Percentiles rank a stretch among this genome's conserved stretches.
Conservation (phyloP, 2,329 filamentous ascomycete species). For the Sporothrix mexicana region DNA sequence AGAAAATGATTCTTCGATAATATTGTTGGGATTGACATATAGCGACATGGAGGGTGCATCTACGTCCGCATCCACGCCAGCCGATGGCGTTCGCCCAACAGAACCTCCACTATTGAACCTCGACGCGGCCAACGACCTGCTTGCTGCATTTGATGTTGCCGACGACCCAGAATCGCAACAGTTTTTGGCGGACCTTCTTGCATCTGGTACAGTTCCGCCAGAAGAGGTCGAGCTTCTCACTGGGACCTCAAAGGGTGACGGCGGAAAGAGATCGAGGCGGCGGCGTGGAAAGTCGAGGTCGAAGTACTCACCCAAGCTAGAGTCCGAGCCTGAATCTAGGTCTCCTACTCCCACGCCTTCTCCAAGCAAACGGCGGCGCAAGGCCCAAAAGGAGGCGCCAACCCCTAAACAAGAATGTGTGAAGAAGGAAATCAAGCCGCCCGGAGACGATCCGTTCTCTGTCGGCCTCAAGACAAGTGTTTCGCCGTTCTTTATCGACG, state of each 20-base stretch:
- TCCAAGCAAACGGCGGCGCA: constrained; percentile 14
- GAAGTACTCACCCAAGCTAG: background rate
- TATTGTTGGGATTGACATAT: background rate
- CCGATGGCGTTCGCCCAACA: background rate
- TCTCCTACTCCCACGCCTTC: background rate
- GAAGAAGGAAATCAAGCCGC: background rate
- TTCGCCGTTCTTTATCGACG: constrained; percentile 30
- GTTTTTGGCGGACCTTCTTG: constrained; percentile 35
- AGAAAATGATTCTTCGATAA: background rate
- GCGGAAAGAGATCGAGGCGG: background rate
- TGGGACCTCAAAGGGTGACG: background rate
- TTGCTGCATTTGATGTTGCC: constrained; percentile 32
- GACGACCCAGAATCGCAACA: constrained; percentile 32
- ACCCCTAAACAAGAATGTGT: no score
- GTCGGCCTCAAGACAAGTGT: background rate
- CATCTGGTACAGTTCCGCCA: constrained; percentile 30
- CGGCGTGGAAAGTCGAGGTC: background rate
- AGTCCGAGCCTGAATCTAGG: background rate
- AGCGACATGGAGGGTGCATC: background rate
- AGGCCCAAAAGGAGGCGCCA: background rate
- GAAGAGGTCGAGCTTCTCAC: constrained; percentile 32
- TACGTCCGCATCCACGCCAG: background rate
- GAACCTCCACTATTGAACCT: background rate
- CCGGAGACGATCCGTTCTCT: background rate
- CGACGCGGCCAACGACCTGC: constrained; percentile 31